Evolutionary conservation across 208 protist genomes (phyloP), one percentile per base, ranked within the genome.

Genomic region (Phytomonas serpens): DNA sequence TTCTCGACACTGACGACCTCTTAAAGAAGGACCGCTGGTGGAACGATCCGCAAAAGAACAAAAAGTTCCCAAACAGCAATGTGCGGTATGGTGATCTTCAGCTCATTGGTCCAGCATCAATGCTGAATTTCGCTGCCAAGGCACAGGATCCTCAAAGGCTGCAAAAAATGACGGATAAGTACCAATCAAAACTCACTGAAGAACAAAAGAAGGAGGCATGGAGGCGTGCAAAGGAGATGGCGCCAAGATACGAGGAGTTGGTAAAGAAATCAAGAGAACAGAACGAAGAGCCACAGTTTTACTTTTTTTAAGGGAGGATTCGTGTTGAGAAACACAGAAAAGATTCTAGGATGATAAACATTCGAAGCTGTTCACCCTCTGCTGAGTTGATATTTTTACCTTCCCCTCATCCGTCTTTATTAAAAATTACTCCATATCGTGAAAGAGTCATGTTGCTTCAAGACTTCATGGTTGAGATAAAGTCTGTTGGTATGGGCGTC

Each of bases 81-180:
- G 80, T 94, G 68, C 92, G 86, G 29, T 81, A 82, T 10, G 87
- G 92, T 9, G 83, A 94, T 76, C 80, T 96, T 42, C 84, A 87
- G 52, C 75, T 93, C 62, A 90, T 94, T 63, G 85, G 86, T 2
- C 92, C 92, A 31, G 89, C 92, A 2, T 92, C 89, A 30, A 93
- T 94, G 86, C 89, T 96, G 92, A 94, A 94, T 73, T 83, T 93
- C 42, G 92, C 89, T 27, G 81, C 90, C 79, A 96, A 94, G 76
- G 84, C 82, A 0, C 84, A 82, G 40, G 82, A 94, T 62, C 92
- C 92, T 14, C 86, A 93, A 71, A 84, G 81, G 69, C 77, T 93
- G 37, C 82, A 96, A 65, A 94, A 93, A 77, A 89, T 94, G 86
- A 83, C 82, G 62, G 80, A 92, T 62, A 94, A 93, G 81, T 93